Evolutionary conservation across 1,284 basidiomycete genomes (phyloP), one percentile per base, ranked within the genome.

Genomic region (Lentinula novae-zelandiae): DNA sequence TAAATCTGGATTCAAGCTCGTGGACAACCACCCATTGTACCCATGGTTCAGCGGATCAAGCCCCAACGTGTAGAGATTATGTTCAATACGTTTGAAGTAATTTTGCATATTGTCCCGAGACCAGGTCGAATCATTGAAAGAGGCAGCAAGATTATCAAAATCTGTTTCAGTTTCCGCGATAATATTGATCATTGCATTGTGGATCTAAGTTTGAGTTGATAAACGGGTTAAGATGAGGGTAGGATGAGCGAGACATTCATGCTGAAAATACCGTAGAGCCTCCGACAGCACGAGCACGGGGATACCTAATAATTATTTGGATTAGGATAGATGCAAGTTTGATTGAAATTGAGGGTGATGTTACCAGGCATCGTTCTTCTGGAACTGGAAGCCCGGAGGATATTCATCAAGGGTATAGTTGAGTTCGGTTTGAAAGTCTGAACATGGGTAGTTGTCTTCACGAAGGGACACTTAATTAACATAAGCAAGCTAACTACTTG

Each of bases 111-210:
- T 66, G 5, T 62, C 53, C 38, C 63, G 56, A 1, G 65, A 65
- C 68, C 68, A 69, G 9, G 64, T 64, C n/a, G 60, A 33, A 39
- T 68, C 66, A 31, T 65, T 62, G 62, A 67, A 67, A 61, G 65
- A 66, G 17, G 48, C 40, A 1, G 65, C 67, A 10, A 69, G 62
- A 34, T 44, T 44, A 46, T 66, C 63, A 53, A 68, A 68, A 53
- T 68, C 66, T n/a, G 59, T 33, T 33, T 61, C 50, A 20, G 65
- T 66, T 22, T 51, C 64, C 0, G 61, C 66, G n/a, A 69, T 63
- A 27, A 63, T 62, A 49, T 69, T 69, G 33, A 68, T 60, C 64
- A 67, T 44, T 2, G 63, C 68, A 40, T 68, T 69, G 55, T 69
- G 68, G 10, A 66, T 52, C 67, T 68, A 17, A 6, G 15, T 17